These are phyloP conservation scores for Rhynchosporium secalis DNA, from an alignment of 2,329 filamentous ascomycete genomes.

Conservation along the genomic window DNA sequence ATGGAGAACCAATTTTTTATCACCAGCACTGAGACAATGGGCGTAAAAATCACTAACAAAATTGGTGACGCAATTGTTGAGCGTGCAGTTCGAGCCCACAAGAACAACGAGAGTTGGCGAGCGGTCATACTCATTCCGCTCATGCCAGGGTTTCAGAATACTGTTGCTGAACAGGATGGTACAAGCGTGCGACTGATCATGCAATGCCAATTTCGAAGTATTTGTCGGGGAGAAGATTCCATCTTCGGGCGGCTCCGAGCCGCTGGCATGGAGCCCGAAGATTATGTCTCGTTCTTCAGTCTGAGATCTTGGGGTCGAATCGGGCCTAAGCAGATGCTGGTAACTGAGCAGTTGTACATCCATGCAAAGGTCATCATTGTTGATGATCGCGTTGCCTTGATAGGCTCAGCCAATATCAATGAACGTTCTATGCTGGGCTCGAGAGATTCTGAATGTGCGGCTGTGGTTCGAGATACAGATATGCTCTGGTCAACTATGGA, in stretches of 20 bases:
- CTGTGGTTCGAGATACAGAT: slow-evolving; percentile 87
- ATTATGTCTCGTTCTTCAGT: slow-evolving; percentile 95
- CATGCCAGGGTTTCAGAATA: slow-evolving; percentile 98
- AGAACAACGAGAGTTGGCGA: slow-evolving; percentile 86
- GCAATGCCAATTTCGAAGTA: slow-evolving; percentile 95
- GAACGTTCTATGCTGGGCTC: slow-evolving; percentile 92
- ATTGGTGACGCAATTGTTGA: slow-evolving; percentile 95
- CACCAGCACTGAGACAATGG: slow-evolving; percentile 85
- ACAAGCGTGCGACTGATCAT: slow-evolving; percentile 94
- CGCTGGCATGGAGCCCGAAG: slow-evolving; percentile 83
- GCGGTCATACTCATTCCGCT: slow-evolving; percentile 88
- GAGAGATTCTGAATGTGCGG: slow-evolving; percentile 88
- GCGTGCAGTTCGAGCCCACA: slow-evolving; percentile 80
- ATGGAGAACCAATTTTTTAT: slow-evolving; percentile 99
- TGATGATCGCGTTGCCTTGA: slow-evolving; percentile 88
- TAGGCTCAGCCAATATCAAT: slow-evolving; percentile 98
- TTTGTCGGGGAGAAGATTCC: slow-evolving; percentile 86
- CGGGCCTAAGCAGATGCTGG: slow-evolving; percentile 75
- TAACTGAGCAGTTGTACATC: slow-evolving; percentile 96
- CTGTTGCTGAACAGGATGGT: slow-evolving; percentile 89
- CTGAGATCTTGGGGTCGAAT: slow-evolving; percentile 91
- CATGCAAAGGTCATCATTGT: slow-evolving; percentile 97
- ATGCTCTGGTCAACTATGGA: slow-evolving; percentile 92
- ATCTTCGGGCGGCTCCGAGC: slow-evolving; percentile 85
- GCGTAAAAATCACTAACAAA: slow-evolving; percentile 83